Percentiles rank a stretch among this genome's conserved stretches.
These are phyloP conservation scores for Ustilago nuda DNA, from an alignment of 1,284 basidiomycete genomes.

Conservation along the genomic window DNA sequence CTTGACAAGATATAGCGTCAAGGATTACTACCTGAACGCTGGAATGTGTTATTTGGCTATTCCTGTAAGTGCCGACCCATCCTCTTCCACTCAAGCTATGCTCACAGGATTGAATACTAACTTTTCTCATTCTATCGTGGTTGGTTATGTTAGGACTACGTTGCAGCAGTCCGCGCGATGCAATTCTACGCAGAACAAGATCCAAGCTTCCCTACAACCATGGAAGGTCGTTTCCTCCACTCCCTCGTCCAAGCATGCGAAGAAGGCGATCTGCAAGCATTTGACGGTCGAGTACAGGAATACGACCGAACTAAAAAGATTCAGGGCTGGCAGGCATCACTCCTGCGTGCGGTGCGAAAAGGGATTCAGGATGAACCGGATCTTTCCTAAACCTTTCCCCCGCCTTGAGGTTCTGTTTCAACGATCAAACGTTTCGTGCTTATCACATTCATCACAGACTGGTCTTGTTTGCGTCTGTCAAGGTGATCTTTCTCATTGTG, in stretches of 20 bases:
- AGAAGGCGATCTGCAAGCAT: slow-evolving; percentile 61
- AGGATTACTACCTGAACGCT: slow-evolving; percentile 94
- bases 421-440: neutral
- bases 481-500: no score
- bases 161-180: slow-evolving; percentile 66
- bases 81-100: neutral
- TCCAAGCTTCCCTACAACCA: slow-evolving; percentile 64
- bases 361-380: slow-evolving; percentile 66
- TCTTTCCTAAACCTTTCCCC: slow-evolving; percentile 52
- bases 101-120: neutral
- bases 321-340: slow-evolving; percentile 64
- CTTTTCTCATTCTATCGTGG: neutral
- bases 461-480: no score
- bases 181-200: slow-evolving; percentile 68
- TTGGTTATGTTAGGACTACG: slow-evolving; percentile 51
- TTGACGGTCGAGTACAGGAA: slow-evolving; percentile 63
- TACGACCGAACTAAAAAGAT: slow-evolving; percentile 66
- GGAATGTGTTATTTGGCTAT: slow-evolving; percentile 90
- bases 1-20: slow-evolving; percentile 97
- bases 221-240: slow-evolving; percentile 67
- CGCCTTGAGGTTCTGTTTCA: neutral
- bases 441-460: neutral
- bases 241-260: slow-evolving; percentile 63
- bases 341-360: slow-evolving; percentile 62
- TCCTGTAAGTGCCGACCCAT: slow-evolving; percentile 74